A percentile compares a stretch with the other conserved stretches of the same genome.
Conservation (phyloP, 805 yeast genomes). For the Saccharomyces kudriavzevii region DNA sequence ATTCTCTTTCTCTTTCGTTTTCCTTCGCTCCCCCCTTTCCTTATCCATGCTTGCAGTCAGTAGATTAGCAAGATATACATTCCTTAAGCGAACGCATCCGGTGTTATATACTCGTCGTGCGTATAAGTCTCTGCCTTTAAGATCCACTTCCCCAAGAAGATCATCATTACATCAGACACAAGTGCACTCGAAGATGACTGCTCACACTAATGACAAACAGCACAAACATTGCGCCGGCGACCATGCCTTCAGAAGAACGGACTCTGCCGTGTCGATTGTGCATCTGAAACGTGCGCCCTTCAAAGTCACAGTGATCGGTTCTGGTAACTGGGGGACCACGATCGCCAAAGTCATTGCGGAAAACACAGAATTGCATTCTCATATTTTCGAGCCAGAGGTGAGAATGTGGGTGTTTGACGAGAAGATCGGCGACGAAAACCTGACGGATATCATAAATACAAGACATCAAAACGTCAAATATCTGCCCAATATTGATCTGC, state of each 20-base stretch:
- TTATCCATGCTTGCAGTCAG: conserved; percentile 1
- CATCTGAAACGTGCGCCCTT: conserved; percentile 30
- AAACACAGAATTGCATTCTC: conserved; percentile 63
- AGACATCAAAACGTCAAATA: conserved; percentile 91
- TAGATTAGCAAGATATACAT: background rate
- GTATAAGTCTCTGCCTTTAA: background rate
- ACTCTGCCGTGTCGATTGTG: conserved; percentile 6
- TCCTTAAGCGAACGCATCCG: background rate
- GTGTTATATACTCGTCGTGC: background rate
- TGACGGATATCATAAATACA: conserved; percentile 84
- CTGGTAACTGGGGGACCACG: conserved; percentile 98
- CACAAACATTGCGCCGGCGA: background rate
- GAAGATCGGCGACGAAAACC: conserved; percentile 60
- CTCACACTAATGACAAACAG: background rate
- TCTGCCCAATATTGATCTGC: conserved; percentile 76
- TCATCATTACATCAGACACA: background rate
- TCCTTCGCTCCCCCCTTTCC: conserved; percentile 1
- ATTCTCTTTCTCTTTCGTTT: conserved; percentile 1
- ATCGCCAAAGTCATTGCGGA: conserved; percentile 93
- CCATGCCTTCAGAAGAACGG: conserved; percentile 1
- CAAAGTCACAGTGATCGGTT: conserved; percentile 73
- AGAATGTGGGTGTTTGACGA: conserved; percentile 98
- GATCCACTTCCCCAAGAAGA: background rate
- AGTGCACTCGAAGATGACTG: conserved; percentile 13
- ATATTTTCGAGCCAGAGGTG: conserved; percentile 63